phyloP scores from a whole-genome alignment of 1,284 basidiomycete genomes.

The Albatrellus sp. region DNA sequence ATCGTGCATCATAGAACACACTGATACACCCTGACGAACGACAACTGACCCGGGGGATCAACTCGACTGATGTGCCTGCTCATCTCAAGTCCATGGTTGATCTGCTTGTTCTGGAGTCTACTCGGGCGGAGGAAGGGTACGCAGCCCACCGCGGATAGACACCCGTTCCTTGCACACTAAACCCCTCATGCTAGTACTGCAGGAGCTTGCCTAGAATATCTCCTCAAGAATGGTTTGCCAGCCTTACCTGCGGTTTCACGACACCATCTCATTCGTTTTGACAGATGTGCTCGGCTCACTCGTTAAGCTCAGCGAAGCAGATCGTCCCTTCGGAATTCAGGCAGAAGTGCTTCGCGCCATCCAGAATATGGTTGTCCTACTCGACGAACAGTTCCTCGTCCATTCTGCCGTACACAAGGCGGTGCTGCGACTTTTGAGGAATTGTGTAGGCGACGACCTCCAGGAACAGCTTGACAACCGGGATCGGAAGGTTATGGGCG shows the following conservation, averaged over 20 bases:
- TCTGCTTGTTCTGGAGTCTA: constrained; percentile 77
- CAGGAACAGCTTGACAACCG: constrained; percentile 74
- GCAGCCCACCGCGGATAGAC: constrained; percentile 18
- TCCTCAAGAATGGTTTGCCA: constrained; percentile 71
- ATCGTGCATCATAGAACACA: constrained; percentile 40
- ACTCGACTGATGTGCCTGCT: constrained; percentile 68
- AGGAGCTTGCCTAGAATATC: constrained; percentile 82
- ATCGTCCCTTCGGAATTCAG: constrained; percentile 78
- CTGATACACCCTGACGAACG: constrained; percentile 72
- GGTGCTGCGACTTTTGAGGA: constrained; percentile 74
- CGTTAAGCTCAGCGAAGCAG: constrained; percentile 75
- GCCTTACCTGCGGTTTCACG: background rate
- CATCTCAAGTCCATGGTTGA: constrained; percentile 79
- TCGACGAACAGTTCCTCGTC: constrained; percentile 85
- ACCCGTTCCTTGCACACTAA: constrained; percentile 3
- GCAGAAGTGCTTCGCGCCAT: constrained; percentile 75
- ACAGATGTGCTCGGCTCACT: constrained; percentile 73
- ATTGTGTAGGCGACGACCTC: constrained; percentile 83
- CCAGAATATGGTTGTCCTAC: constrained; percentile 78
- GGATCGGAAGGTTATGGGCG: constrained; percentile 60
- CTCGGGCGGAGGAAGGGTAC: constrained; percentile 74
- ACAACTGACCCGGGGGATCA: constrained; percentile 71
- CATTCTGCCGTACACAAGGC: constrained; percentile 87
- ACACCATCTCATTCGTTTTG: constrained; percentile 1
- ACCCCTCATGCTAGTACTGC: constrained; percentile 44